Base-by-base conservation (phyloP, 495 filamentous ascomycete genomes). In the Trichocladium uniseriatum region DNA sequence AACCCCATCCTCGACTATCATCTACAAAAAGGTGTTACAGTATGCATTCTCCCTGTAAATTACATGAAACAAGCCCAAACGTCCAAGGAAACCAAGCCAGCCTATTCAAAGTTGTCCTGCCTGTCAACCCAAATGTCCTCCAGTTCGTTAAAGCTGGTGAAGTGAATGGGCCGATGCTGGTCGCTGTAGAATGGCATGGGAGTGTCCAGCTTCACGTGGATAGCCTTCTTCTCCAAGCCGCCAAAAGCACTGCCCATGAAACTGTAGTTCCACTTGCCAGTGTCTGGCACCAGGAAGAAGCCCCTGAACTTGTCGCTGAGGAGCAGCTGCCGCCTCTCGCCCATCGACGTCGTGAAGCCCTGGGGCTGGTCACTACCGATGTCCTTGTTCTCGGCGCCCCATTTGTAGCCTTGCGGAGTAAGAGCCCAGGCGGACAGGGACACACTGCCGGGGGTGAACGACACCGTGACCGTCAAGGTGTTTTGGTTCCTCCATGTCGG, bases 381-480 rank as follows among this genome's bases (percentile, higher is more conserved):
- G 66, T 99, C 94, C 68, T 85, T 88, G 76, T 99, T 99, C 63
- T 97, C 89, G 5, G 80, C 87, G 51, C 94, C 94, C 94, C 94
- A 99, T 66, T 91, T 90, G 74, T 91, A 97, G 38, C 94, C 94
- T 35, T 82, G 66, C 5, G 94, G 91, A 2, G 89, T 95, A 27
- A 97, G 79, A 14, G 82, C 81, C 85, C 89, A 99, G 20, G 92
- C 89, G 2, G 88, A 84, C 38, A 99, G 79, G 2, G 90, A 95
- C 36, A 97, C 94, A 42, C 89, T 95, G 49, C 94, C 94, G n/a
- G 94, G 94, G 5, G 94, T 97, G 75, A 99, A 99, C 18, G 90
- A 87, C 28, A 96, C 90, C 11, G 90, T 92, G 78, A 99, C 89
- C 32, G 87, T 95, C 50, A 96, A 80, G 5, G 88, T 95, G 44